A percentile compares a stretch with the other conserved stretches of the same genome.
These are phyloP conservation scores for Erigeron canadensis DNA, from an alignment of 129 eudicot species.

Conservation along the genomic window DNA sequence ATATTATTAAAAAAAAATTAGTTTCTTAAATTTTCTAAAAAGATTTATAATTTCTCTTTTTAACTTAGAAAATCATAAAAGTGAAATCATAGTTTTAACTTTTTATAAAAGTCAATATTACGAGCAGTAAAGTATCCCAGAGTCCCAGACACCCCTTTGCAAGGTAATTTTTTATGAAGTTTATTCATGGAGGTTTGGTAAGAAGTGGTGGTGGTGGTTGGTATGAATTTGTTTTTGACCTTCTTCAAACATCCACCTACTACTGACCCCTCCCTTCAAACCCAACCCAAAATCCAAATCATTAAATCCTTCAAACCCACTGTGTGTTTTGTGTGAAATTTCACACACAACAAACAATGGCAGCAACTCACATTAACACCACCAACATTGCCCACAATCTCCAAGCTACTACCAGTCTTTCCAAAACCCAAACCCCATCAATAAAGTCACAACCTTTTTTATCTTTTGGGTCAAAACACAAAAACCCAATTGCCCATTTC, in stretches of 20 bases:
- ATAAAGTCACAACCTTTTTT: constrained; percentile 34
- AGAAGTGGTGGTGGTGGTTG: constrained; percentile 28
- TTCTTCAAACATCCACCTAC: constrained; percentile 24
- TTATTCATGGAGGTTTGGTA: constrained; percentile 28
- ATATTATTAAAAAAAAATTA: no score
- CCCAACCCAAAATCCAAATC: constrained; percentile 9
- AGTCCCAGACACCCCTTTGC: no score
- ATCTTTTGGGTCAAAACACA: constrained; percentile 48
- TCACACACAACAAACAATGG: constrained; percentile 44
- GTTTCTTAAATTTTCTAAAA: no score
- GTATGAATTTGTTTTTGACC: constrained; percentile 1
- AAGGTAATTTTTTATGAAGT: no score
- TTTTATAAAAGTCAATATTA: no score
- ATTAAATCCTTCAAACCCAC: constrained; percentile 11
- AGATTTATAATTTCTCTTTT: no score
- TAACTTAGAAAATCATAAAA: no score
- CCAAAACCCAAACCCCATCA: constrained; percentile 42
- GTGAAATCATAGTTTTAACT: no score
- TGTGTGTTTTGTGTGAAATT: constrained; percentile 17
- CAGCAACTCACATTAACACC: constrained; percentile 35
- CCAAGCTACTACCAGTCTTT: constrained; percentile 21
- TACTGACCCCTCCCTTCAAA: constrained; percentile 4
- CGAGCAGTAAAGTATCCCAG: no score
- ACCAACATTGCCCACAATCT: constrained; percentile 38
- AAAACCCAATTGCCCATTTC: constrained; percentile 33